phyloP scores from a whole-genome alignment of 768 basidiomycete species.

The Tylopilus balloui region DNA sequence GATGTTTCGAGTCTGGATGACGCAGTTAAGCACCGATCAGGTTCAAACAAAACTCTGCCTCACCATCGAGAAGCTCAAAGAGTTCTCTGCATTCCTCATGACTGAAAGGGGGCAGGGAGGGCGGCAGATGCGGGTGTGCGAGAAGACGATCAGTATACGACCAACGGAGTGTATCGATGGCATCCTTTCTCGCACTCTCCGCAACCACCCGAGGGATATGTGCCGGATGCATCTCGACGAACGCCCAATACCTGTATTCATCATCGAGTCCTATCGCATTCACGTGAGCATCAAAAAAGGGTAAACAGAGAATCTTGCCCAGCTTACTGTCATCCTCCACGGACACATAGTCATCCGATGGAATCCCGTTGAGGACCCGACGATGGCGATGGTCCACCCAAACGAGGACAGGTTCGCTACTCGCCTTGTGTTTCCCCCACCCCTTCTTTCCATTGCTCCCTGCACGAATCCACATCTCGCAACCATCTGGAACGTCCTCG shows the following conservation, averaged over 20 bases:
- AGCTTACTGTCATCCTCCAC: constrained; percentile 41
- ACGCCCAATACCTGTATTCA: constrained; percentile 80
- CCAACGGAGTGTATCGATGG: constrained; percentile 75
- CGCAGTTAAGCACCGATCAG: neutral
- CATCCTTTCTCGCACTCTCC: constrained; percentile 55
- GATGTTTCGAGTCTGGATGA: constrained; percentile 17
- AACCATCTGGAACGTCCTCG: constrained; percentile 36
- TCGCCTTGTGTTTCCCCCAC: constrained; percentile 32
- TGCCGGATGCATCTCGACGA: constrained; percentile 74
- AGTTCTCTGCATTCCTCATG: constrained; percentile 78
- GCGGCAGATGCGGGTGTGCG: constrained; percentile 43
- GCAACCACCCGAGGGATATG: constrained; percentile 54
- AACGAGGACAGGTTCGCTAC: constrained; percentile 36
- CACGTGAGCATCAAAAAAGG: neutral
- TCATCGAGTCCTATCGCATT: constrained; percentile 56
- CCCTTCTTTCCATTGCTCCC: constrained; percentile 25
- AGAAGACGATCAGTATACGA: constrained; percentile 75
- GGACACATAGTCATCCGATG: constrained; percentile 28
- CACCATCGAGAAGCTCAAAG: constrained; percentile 48
- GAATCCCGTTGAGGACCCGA: constrained; percentile 45
- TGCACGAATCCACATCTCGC: constrained; percentile 64
- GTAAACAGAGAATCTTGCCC: neutral
- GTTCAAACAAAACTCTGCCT: constrained; percentile 1
- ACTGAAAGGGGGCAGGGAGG: constrained; percentile 61
- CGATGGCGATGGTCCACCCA: constrained; percentile 68